Evolutionary conservation across 2,329 filamentous ascomycete genomes (phyloP), one percentile per base, ranked within the genome.

Genomic region (Cladobotryum mycophilum): DNA sequence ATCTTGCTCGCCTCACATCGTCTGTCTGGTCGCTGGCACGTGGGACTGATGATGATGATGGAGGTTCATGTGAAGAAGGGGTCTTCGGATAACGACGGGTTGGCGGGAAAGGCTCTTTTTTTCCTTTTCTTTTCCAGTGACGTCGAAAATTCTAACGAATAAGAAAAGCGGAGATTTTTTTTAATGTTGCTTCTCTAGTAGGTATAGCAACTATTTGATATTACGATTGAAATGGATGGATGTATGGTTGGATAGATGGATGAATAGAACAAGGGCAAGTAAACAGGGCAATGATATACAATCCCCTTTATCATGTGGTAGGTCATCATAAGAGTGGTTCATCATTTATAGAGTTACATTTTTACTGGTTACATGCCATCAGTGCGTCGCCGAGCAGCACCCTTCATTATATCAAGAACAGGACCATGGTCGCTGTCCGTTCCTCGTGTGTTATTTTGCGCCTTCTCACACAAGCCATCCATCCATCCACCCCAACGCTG

Each of bases 1-100:
- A 30, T 51, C 45, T 41, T 47, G 48, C 6, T n/a, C 41, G 51
- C 53, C 49, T 65, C 57, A 64, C 61, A 63, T 64, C 41, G 57
- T 51, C 36, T 25, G 48, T 33, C 25, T 20, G 25, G 41, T 12
- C 5, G 45, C 17, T 45, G 48, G 36, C 35, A 41, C 18, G 45
- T 38, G 17, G 45, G 13, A 13, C 41, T 36, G 42, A 49, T 44
- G 51, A 44, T 34, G 43, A 44, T 44, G 25, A 41, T 41, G 38
- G 48, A 51, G 41, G 40, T 38, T 53, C 51, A 30, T 53, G 50
- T 45, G 43, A 47, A 20, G n/a, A 18, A 12, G 17, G 14, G 17
- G n/a, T 20, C 35, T 40, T 30, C 25, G 25, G 25, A 30, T 30
- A 30, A 11, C 6, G 25, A 30, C 25, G 25, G 25, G 25, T 30